A percentile compares a stretch with the other conserved stretches of the same genome.
Conservation (phyloP, 139 green algal species). For the Zygnema cylindricum region DNA sequence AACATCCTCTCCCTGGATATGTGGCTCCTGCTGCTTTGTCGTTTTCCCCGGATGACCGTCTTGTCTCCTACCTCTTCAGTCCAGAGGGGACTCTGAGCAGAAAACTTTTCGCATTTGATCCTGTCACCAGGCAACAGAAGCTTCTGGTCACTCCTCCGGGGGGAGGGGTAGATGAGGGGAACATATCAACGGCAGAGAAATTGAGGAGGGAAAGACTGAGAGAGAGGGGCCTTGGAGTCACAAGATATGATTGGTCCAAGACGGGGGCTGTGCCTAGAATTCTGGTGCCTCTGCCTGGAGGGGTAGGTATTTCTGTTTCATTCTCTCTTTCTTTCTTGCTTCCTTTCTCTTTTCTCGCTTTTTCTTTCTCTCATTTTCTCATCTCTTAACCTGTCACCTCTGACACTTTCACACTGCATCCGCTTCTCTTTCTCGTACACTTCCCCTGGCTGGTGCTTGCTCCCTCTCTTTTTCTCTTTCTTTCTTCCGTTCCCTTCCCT, state of each 20-base stretch:
- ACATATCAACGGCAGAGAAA: slow-evolving; percentile 56
- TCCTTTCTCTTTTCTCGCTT: neutral
- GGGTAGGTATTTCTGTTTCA: too few species aligned
- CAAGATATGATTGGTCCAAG: slow-evolving; percentile 64
- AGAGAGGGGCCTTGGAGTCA: slow-evolving; percentile 59
- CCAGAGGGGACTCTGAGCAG: slow-evolving; percentile 53
- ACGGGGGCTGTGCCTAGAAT: slow-evolving; percentile 5
- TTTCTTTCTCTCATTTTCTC: neutral
- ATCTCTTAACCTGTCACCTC: neutral
- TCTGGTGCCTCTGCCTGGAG: slow-evolving; percentile 58
- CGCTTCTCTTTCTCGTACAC: too few species aligned
- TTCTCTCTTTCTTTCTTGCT: too few species aligned
- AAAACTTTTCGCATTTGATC: slow-evolving; percentile 55
- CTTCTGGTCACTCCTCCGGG: slow-evolving; percentile 53
- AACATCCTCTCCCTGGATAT: slow-evolving; percentile 56
- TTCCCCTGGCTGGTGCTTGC: too few species aligned
- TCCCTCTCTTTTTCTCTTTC: too few species aligned
- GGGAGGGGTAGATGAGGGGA: slow-evolving; percentile 53
- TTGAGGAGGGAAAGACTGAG: slow-evolving; percentile 57
- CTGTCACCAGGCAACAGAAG: slow-evolving; percentile 39
- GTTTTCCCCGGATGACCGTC: slow-evolving; percentile 45
- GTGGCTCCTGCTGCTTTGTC: slow-evolving; percentile 33
- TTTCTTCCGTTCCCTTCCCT: too few species aligned
- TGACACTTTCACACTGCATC: slow-evolving; percentile 4
- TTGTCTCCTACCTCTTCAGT: slow-evolving; percentile 51